Evolutionary conservation across 768 basidiomycete genomes (phyloP).

Genomic region (Dacryopinax primogenitus): DNA sequence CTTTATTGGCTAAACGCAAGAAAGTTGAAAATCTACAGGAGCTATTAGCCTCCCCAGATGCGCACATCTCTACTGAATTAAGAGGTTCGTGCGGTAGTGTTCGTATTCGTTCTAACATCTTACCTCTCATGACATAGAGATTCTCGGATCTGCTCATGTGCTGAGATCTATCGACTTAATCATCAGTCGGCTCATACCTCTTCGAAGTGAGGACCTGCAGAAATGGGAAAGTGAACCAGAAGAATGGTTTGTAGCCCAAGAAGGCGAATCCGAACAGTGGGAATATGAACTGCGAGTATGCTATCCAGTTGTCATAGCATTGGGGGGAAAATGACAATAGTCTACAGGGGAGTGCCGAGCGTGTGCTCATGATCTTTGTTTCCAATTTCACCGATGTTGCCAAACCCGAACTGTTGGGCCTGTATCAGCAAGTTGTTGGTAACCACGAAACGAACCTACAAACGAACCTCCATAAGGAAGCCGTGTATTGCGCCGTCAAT

Average conservation of each 20-base stretch:
- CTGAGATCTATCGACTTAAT: conserved; percentile 49
- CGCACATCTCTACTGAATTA: background rate
- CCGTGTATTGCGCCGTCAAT: conserved; percentile 80
- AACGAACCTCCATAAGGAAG: conserved; percentile 65
- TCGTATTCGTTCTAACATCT: background rate
- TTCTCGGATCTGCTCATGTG: background rate
- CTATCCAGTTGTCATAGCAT: background rate
- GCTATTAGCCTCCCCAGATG: conserved; percentile 13
- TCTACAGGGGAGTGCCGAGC: conserved; percentile 75
- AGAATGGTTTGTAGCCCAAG: conserved; percentile 85
- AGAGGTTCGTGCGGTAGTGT: background rate
- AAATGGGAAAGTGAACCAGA: conserved; percentile 82
- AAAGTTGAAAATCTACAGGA: conserved; percentile 1
- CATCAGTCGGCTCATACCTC: conserved; percentile 70
- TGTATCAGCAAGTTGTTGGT: conserved; percentile 52
- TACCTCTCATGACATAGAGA: background rate
- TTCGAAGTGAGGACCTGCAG: conserved; percentile 69
- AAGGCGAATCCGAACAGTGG: conserved; percentile 84
- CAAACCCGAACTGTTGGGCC: conserved; percentile 47
- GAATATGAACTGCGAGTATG: conserved; percentile 80
- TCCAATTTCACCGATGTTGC: conserved; percentile 58
- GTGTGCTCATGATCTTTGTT: conserved; percentile 72
- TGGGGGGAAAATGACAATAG: conserved; percentile 1
- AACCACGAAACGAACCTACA: conserved; percentile 36
- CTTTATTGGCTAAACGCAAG: background rate